Base-by-base conservation (phyloP, 495 filamentous ascomycete species). In the Aspergillus baeticus region DNA sequence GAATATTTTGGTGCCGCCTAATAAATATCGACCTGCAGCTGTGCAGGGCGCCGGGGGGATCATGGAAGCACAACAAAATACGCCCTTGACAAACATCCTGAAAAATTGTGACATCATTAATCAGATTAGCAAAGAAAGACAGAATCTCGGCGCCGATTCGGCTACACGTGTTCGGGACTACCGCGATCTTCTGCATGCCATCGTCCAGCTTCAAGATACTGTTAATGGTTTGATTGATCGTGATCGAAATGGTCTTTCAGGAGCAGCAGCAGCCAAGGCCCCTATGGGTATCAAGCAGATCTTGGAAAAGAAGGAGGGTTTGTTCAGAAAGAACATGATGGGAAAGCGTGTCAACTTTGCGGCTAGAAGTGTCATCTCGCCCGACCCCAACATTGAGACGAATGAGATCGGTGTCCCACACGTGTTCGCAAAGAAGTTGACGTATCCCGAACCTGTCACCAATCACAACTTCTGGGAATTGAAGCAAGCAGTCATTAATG, bases 321-420 rank as follows among this genome's bases (percentile, higher is more conserved):
- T 99, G 44, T 98, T 99, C 78, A 81, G 95, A 62, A 98, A 93
- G 81, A 96, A 99, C 76, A 98, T 99, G 93, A 99, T 99, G 95
- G 95, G 95, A 44, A 99, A 99, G 77, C 89, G 95, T 75, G 95
- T 99, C 70, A 98, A 99, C 72, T 97, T 92, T 68, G 95, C 95
- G 53, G 95, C 95, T 49, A 88, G 95, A 68, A 94, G 87, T 79
- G 95, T 99, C 62, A 99, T 99, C 59, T 97, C 93, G 26, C 94
- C 95, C 2, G 95, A 99, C 69, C 95, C 95, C 4, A 98, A 96
- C 64, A 94, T 99, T 64, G 95, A 99, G 72, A 97, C 93, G 15
- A 96, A 93, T 63, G 95, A 99, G 72, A 97, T 99, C 54, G 95
- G 95, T 69, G 93, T 99, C 4, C 95, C 95, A 17, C 88, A 92